Evolutionary conservation across 176 grass and related monocot genomes (phyloP), one percentile per base, ranked within the genome.

Genomic region (Paspalum vaginatum): DNA sequence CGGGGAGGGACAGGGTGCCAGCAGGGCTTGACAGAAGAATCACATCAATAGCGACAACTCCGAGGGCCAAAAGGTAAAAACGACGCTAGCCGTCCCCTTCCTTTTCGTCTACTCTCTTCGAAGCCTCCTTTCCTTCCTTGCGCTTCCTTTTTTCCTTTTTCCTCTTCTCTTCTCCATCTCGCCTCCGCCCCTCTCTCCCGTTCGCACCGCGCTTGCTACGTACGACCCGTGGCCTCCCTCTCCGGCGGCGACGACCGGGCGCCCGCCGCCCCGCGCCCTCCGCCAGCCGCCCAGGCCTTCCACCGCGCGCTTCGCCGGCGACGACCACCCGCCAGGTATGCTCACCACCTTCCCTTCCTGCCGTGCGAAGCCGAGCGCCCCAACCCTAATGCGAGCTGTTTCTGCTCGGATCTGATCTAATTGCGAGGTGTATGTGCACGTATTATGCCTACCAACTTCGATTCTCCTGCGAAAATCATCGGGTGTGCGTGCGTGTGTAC

Each of bases 371-470:
- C 43, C 6, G 65, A 68, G 11, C 65, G 24, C 2, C n/a, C 65
- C 18, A 68, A 47, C 42, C 65, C 20, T 46, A 43, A 47, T 13
- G 42, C 15, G 13, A 10, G 65, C 65, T 45, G 7, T 7, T 3
- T 22, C 40, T 42, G 22, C 22, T 68, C 65, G 65, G 65, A 68
- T 68, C 65, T 68, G 65, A 68, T 43, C 65, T 60, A 6, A 26
- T 26, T 26, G 25, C 56, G 25, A 60, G 22, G 22, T 60, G 47
- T 48, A 15, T 50, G 15, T 5, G 32, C 32, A 2, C 10, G 54
- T 9, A 8, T 56, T 56, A 0, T 37, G 42, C 11, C 41, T 45
- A 12, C 18, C 7, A 68, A 45, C 20, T 68, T 68, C 41, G 41
- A 24, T 68, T 45, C 10, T 68, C n/a, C 22, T 22, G 10, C 20